Evolutionary conservation across 2,329 filamentous ascomycete genomes (phyloP).

Genomic region (Bipolaris bicolor): DNA sequence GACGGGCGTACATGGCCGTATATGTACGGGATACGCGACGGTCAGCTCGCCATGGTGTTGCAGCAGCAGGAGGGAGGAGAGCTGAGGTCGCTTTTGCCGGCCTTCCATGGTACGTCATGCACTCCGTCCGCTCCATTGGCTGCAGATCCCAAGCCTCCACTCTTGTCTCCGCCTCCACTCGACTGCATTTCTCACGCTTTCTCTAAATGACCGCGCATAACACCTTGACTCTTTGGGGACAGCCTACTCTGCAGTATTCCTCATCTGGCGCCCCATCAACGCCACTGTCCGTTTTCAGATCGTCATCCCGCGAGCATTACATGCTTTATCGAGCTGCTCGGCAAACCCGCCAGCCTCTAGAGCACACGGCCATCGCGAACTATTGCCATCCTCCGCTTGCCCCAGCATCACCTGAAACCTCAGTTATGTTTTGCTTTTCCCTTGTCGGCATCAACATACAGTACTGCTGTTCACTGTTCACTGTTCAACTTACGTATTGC

Average conservation of each 20-base stretch:
- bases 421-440: not conserved
- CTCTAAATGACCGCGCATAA: constrained; percentile 2
- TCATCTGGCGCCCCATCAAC: not conserved
- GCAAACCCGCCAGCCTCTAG: not conserved
- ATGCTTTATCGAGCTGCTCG: not conserved
- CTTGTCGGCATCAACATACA: not conserved
- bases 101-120: constrained; percentile 8
- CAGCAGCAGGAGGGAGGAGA: not conserved
- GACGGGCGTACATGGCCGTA: not conserved
- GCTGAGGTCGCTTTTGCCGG: constrained; percentile 5
- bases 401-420: not conserved
- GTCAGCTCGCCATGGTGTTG: not conserved
- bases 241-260: constrained; percentile 1
- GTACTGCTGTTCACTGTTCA: not conserved
- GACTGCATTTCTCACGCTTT: not conserved
- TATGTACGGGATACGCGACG: not conserved
- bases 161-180: constrained; percentile 3
- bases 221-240: constrained; percentile 1
- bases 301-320: not conserved
- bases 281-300: not conserved
- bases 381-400: not conserved
- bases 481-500: not conserved
- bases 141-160: constrained; percentile 6
- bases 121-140: not conserved
- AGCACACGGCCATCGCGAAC: not conserved